Evolutionary conservation across 805 yeast genomes (phyloP), one percentile per base, ranked within the genome.

Genomic region (Teunomyces barrocoloradensis): DNA sequence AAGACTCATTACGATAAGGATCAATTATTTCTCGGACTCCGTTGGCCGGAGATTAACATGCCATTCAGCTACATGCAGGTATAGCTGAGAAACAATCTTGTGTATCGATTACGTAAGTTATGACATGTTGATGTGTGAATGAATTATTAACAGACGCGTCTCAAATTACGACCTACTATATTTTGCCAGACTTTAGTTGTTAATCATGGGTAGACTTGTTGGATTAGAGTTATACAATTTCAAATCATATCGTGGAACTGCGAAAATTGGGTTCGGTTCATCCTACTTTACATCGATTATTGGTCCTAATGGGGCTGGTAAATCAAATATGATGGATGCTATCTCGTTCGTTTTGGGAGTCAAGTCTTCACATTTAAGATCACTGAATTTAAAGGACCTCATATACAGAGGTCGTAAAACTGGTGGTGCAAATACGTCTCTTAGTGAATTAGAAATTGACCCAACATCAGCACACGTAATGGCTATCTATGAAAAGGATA

Each of bases 231-330:
- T 91, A 29, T 73, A 79, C 66, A 89, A 94, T 66, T 94, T 94
- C 81, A 94, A 94, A 70, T 91, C 97, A 0, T 94, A 94, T 61
- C 75, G 79, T 46, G 97, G 96, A 0, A 76, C 79, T 0, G 77
- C 89, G 13, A 75, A 76, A 4, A 80, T 92, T 18, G 96, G 94
- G 2, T 87, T 94, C 65, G 97, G 97, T 0, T 76, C 84, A 10
- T 80, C 91, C 0, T 75, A 78, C 50, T 94, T 94, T 71, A 89
- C 96, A 1, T 85, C 96, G 39, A 88, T 94, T 52, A 87, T 94
- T 48, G 99, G 99, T 1, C 98, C 98, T n/a, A 94, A 94, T 74
- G 99, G 99, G 29, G 87, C 97, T 0, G 99, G 99, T 6, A 94
- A 94, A 69, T 87, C 96, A 36, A 94, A 94, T 61, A 87, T 94